These are phyloP conservation scores for Scutellaria baicalensis DNA, from an alignment of 257 asterid species.

Conservation along the genomic window DNA sequence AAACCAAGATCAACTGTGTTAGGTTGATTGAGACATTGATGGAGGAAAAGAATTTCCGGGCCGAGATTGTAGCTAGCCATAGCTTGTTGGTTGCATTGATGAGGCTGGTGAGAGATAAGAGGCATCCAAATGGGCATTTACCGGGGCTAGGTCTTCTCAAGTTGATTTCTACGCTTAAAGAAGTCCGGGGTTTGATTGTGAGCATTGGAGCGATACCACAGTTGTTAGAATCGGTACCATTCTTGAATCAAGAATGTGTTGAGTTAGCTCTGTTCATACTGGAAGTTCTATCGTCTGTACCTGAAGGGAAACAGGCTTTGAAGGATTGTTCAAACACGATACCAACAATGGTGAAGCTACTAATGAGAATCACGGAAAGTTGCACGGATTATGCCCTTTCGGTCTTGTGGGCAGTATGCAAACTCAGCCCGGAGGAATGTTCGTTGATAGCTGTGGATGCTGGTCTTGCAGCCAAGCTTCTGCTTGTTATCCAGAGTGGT, in stretches of 20 bases:
- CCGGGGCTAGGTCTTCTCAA: slow-evolving; percentile 52
- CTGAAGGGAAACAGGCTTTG: slow-evolving; percentile 51
- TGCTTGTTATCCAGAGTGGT: slow-evolving; percentile 68
- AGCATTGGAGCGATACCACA: slow-evolving; percentile 57
- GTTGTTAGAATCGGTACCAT: slow-evolving; percentile 39
- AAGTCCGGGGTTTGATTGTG: slow-evolving; percentile 35
- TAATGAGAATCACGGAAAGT: slow-evolving; percentile 56
- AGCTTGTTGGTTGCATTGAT: slow-evolving; percentile 66
- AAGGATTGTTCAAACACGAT: slow-evolving; percentile 49
- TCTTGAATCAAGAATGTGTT: slow-evolving; percentile 36
- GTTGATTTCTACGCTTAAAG: slow-evolving; percentile 31
- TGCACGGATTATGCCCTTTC: slow-evolving; percentile 54
- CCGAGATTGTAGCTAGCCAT: slow-evolving; percentile 48
- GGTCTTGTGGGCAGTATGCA: slow-evolving; percentile 44
- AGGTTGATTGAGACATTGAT: slow-evolving; percentile 45
- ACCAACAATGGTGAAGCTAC: slow-evolving; percentile 42
- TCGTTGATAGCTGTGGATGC: slow-evolving; percentile 54
- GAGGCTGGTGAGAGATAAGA: slow-evolving; percentile 61
- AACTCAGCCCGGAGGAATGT: slow-evolving; percentile 53
- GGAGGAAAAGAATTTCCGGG: slow-evolving; percentile 44
- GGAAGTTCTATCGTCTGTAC: slow-evolving; percentile 40
- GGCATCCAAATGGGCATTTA: slow-evolving; percentile 39
- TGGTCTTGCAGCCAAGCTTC: slow-evolving; percentile 62
- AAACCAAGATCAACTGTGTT: slow-evolving; percentile 64
- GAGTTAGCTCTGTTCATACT: slow-evolving; percentile 47